Evolutionary conservation across 1,284 basidiomycete genomes (phyloP).

Genomic region (Fereydounia khargensis): DNA sequence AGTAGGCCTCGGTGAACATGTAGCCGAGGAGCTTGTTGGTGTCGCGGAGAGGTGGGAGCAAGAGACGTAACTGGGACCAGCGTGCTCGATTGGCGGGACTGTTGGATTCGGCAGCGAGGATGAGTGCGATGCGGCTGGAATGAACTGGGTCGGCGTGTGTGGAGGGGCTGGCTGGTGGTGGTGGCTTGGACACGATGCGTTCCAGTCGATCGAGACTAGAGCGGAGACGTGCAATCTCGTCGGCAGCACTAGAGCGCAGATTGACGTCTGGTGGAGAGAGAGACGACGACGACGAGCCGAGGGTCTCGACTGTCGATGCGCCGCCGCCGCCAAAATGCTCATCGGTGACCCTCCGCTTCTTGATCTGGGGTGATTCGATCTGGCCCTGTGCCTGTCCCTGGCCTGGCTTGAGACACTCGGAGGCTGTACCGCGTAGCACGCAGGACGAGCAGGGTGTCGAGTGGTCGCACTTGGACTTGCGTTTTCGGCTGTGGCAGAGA

Average conservation of each 20-base stretch:
- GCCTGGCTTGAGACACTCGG: conserved; percentile 12
- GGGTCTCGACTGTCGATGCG: too few relatives aligned
- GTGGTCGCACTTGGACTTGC: conserved; percentile 29
- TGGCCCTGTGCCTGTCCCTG: conserved; percentile 1
- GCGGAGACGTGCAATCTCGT: too few relatives aligned
- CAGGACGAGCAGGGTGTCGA: conserved; percentile 23
- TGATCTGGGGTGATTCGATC: too few relatives aligned
- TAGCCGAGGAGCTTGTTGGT: conserved; percentile 17
- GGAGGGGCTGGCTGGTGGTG: not conserved
- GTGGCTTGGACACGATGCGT: too few relatives aligned
- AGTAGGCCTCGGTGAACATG: conserved; percentile 13
- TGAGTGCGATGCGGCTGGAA: conserved; percentile 5
- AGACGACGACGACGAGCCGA: too few relatives aligned
- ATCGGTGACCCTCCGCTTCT: too few relatives aligned
- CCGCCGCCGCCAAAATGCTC: too few relatives aligned
- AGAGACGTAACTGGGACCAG: conserved; percentile 9
- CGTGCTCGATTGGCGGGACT: conserved; percentile 5
- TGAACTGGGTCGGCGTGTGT: conserved; percentile 2
- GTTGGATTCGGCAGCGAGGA: too few relatives aligned
- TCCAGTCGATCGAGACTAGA: too few relatives aligned
- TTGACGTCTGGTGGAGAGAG: too few relatives aligned
- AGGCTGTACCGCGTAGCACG: conserved; percentile 11
- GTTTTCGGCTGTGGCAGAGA: too few relatives aligned
- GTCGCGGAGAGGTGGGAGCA: conserved; percentile 17
- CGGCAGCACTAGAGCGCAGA: too few relatives aligned